Conservation (phyloP, 2,329 filamentous ascomycete species). For the Pseudodiploospora longispora region DNA sequence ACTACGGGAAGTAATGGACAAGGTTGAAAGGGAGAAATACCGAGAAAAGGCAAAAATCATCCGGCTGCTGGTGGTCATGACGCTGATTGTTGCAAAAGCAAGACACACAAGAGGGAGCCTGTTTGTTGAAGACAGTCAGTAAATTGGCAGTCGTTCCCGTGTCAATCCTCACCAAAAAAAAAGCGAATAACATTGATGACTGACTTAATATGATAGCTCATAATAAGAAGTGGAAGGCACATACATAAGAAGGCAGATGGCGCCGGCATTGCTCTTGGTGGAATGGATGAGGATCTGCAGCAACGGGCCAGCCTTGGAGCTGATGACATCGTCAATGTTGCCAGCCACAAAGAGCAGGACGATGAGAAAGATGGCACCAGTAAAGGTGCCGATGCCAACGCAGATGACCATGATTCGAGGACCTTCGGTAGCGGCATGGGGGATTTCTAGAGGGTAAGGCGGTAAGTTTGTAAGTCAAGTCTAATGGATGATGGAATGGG, state of each 20-base stretch:
- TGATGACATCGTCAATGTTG: conserved; percentile 47
- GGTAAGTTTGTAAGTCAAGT: neutral
- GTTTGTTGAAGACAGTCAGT: too few species aligned
- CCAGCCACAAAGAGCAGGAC: conserved; percentile 57
- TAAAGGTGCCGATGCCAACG: conserved; percentile 53
- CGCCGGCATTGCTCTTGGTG: conserved; percentile 52
- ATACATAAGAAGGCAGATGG: conserved; percentile 57
- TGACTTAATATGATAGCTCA: too few species aligned
- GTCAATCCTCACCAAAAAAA: too few species aligned
- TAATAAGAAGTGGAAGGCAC: neutral
- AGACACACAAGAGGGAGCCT: conserved; percentile 51
- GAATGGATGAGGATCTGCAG: conserved; percentile 56
- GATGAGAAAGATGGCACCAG: conserved; percentile 54
- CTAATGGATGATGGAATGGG: neutral
- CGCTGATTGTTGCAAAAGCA: conserved; percentile 53
- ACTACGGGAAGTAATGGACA: conserved; percentile 14
- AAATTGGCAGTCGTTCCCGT: too few species aligned
- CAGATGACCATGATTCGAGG: conserved; percentile 41
- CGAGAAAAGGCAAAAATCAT: conserved; percentile 59
- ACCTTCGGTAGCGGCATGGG: conserved; percentile 20
- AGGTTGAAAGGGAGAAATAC: conserved; percentile 17
- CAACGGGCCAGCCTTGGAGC: conserved; percentile 47
- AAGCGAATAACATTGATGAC: too few species aligned
- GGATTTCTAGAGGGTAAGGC: conserved; percentile 16
- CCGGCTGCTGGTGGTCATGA: conserved; percentile 58